These are phyloP conservation scores for Cenococcum geophilum DNA, from an alignment of 495 filamentous ascomycete species.

Conservation along the genomic window DNA sequence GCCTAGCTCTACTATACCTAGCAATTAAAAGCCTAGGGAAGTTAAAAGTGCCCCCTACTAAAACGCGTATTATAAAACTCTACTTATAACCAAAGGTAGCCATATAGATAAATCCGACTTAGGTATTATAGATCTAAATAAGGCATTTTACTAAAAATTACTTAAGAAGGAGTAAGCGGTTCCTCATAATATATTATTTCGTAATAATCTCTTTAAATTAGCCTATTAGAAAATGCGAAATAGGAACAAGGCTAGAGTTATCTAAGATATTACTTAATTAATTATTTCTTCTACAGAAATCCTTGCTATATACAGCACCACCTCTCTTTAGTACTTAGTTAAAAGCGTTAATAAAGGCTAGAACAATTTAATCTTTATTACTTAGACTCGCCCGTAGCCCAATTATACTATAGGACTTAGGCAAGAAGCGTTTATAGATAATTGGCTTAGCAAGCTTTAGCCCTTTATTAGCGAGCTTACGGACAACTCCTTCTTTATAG, in stretches of 20 bases:
- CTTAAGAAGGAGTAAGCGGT: conserved; percentile 16
- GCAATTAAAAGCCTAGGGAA: conserved; percentile 41
- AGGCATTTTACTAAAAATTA: conserved; percentile 16
- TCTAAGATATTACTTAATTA: conserved; percentile 25
- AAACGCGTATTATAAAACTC: conserved; percentile 9
- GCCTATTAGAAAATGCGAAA: conserved; percentile 16
- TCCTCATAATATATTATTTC: conserved; percentile 24
- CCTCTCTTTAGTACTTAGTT: conserved; percentile 13
- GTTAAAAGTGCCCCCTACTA: conserved; percentile 41
- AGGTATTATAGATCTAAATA: too few relatives aligned
- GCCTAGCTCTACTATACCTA: conserved; percentile 37
- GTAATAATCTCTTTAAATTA: conserved; percentile 18
- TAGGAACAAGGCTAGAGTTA: conserved; percentile 23
- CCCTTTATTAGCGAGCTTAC: conserved; percentile 9
- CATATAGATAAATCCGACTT: neutral
- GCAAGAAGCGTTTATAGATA: conserved; percentile 14
- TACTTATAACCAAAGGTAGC: neutral
- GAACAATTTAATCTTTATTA: conserved; percentile 25
- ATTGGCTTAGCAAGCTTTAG: conserved; percentile 15
- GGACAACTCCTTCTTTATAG: conserved; percentile 15
- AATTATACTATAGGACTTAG: conserved; percentile 28
- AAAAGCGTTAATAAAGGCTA: conserved; percentile 29
- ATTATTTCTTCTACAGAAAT: conserved; percentile 26
- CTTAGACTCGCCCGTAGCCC: conserved; percentile 28
- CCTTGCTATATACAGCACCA: conserved; percentile 19